A percentile compares a stretch with the other conserved stretches of the same genome.
Conservation (phyloP, 192 early-diverging fungal species). For the Coemansia sp. region DNA sequence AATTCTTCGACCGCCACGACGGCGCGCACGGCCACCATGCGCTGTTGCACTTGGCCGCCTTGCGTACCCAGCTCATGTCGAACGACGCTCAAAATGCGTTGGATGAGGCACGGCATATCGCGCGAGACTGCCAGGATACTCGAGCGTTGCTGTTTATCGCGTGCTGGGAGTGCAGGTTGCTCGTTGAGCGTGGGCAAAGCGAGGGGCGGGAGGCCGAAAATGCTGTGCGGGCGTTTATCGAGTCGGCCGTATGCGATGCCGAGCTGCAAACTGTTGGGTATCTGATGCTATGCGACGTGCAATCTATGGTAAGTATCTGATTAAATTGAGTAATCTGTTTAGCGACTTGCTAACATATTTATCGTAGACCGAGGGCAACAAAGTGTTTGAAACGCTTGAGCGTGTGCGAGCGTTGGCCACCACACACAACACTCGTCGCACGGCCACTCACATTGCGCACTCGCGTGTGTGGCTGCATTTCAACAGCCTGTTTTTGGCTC, state of each 20-base stretch:
- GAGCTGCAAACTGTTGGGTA: constrained; percentile 18
- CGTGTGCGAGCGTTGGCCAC: constrained; percentile 19
- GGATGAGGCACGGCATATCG: constrained; percentile 42
- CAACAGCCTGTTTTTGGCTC: constrained; percentile 15
- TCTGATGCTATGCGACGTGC: constrained; percentile 23
- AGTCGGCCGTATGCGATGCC: constrained; percentile 17
- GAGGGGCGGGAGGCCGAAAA: background rate
- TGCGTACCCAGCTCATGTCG: constrained; percentile 37
- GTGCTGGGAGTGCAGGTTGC: constrained; percentile 32
- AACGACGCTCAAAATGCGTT: constrained; percentile 25
- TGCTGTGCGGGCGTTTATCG: constrained; percentile 17
- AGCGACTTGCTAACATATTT: too few species aligned
- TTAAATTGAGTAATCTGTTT: background rate
- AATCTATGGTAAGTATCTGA: background rate
- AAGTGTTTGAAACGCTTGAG: constrained; percentile 19
- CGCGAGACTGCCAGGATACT: constrained; percentile 50
- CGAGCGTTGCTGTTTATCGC: constrained; percentile 25
- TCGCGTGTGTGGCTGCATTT: constrained; percentile 27
- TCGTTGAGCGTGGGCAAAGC: background rate
- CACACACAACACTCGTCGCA: constrained; percentile 22
- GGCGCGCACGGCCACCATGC: constrained; percentile 27
- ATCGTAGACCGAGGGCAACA: background rate
- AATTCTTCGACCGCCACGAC: constrained; percentile 44
- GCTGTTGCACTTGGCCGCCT: constrained; percentile 36
- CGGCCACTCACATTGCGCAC: constrained; percentile 15